phyloP scores from a whole-genome alignment of 2,329 filamentous ascomycete species.

The Alternaria novae-zelandiae region DNA sequence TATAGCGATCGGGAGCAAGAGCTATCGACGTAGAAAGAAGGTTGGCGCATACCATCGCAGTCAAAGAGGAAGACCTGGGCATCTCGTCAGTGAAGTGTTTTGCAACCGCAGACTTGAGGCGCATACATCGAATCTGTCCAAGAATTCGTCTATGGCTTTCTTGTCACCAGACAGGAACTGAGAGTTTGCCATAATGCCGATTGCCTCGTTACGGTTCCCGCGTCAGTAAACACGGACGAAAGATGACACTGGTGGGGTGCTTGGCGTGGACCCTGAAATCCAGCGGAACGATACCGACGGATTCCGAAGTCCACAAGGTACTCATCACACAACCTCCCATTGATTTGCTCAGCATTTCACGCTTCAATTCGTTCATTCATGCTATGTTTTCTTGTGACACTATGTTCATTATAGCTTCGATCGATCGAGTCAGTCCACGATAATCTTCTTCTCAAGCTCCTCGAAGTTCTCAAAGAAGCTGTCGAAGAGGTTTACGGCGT shows the following conservation, averaged over 20 bases:
- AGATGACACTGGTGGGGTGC: constrained; percentile 35
- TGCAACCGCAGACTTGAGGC: not conserved
- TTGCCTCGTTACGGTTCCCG: not conserved
- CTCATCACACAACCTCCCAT: not conserved
- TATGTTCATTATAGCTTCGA: constrained; percentile 27
- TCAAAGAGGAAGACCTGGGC: constrained; percentile 88
- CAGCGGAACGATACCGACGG: constrained; percentile 12
- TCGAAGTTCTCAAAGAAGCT: constrained; percentile 87
- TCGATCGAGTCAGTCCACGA: constrained; percentile 70
- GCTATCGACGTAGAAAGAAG: constrained; percentile 11
- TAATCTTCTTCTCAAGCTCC: constrained; percentile 79
- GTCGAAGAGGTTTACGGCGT: constrained; percentile 84
- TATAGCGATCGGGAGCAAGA: not conserved
- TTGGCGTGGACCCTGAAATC: constrained; percentile 32
- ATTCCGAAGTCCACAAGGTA: constrained; percentile 6
- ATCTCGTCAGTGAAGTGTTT: constrained; percentile 24
- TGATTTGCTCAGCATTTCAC: not conserved
- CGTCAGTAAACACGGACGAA: constrained; percentile 3
- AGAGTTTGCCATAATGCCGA: constrained; percentile 40
- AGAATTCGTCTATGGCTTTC: constrained; percentile 78
- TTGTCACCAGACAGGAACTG: constrained; percentile 79
- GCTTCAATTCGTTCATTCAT: not conserved
- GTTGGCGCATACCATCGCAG: constrained; percentile 77
- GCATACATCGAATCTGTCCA: constrained; percentile 90
- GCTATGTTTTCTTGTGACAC: not conserved